A percentile compares a stretch with the other conserved stretches of the same genome.
phyloP scores from a whole-genome alignment of 768 basidiomycete species.

The Pisolithus orientalis region DNA sequence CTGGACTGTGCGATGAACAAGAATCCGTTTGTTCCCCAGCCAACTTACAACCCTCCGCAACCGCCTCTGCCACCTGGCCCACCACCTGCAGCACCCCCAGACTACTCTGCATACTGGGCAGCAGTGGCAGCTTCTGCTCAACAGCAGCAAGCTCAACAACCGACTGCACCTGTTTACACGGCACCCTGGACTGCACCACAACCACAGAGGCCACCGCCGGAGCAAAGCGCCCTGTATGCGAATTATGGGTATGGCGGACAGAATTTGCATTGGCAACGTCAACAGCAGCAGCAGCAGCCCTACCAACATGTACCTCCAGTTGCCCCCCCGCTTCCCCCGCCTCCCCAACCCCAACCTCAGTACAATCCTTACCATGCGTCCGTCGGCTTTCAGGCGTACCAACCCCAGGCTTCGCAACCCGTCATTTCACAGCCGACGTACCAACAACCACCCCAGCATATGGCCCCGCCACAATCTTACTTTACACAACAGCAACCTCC shows the following conservation, averaged over 20 bases:
- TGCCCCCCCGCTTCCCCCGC: slow-evolving; percentile 45
- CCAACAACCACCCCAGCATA: slow-evolving; percentile 34
- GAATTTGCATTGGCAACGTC: slow-evolving; percentile 53
- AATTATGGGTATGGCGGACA: slow-evolving; percentile 88
- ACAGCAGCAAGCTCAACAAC: slow-evolving; percentile 37
- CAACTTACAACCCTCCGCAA: slow-evolving; percentile 63
- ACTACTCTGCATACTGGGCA: slow-evolving; percentile 77
- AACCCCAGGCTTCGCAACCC: slow-evolving; percentile 54
- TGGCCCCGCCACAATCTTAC: slow-evolving; percentile 36
- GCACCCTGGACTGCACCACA: slow-evolving; percentile 65
- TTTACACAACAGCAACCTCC: slow-evolving; percentile 34
- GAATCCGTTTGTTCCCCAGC: slow-evolving; percentile 72
- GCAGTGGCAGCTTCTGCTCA: slow-evolving; percentile 42
- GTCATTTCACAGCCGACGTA: slow-evolving; percentile 44
- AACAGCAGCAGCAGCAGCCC: slow-evolving; percentile 58
- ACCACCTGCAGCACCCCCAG: slow-evolving; percentile 65
- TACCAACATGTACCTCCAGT: slow-evolving; percentile 44
- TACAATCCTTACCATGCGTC: slow-evolving; percentile 76
- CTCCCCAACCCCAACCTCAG: slow-evolving; percentile 51
- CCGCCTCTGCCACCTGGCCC: slow-evolving; percentile 79
- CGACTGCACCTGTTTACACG: slow-evolving; percentile 37
- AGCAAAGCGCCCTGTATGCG: slow-evolving; percentile 81
- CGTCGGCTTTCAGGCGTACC: slow-evolving; percentile 59
- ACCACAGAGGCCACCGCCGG: slow-evolving; percentile 60
- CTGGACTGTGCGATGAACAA: slow-evolving; percentile 58